Conservation (phyloP, 2,329 filamentous ascomycete genomes). For the Magnaporthales sp. region DNA sequence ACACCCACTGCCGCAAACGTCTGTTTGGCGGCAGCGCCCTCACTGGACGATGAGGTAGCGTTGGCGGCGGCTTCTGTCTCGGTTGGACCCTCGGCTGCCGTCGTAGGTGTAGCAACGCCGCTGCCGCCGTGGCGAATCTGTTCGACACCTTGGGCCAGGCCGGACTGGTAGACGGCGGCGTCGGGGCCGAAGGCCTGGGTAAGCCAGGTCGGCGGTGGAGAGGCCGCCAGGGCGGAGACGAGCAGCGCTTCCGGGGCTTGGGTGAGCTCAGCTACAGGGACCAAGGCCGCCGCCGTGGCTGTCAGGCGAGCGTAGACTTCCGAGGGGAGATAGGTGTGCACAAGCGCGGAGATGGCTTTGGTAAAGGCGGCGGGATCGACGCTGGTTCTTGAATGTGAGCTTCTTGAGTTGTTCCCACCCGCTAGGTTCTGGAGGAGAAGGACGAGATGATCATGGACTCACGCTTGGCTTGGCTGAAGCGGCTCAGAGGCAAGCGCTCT, state of each 20-base stretch:
- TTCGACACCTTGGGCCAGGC: constrained; percentile 6
- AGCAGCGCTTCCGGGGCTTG: constrained; percentile 18
- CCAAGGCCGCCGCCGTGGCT: constrained; percentile 16
- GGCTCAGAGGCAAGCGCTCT: background rate
- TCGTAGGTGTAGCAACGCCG: background rate
- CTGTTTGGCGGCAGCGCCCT: constrained; percentile 1
- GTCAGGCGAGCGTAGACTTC: constrained; percentile 14
- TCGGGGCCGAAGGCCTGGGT: constrained; percentile 11
- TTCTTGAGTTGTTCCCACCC: background rate
- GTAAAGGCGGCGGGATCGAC: constrained; percentile 12
- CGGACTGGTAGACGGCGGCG: constrained; percentile 3
- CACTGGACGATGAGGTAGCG: background rate
- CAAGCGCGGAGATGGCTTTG: constrained; percentile 16
- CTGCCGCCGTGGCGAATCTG: constrained; percentile 5
- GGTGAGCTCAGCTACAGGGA: constrained; percentile 10
- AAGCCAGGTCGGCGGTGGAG: constrained; percentile 14
- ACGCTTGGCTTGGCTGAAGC: constrained; percentile 3
- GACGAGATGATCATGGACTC: background rate
- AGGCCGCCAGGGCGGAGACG: constrained; percentile 16
- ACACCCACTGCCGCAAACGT: constrained; percentile 2
- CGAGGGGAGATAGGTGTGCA: constrained; percentile 20
- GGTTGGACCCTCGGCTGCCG: background rate
- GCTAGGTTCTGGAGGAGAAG: background rate
- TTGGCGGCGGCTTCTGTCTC: background rate
- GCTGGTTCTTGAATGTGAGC: background rate